Evolutionary conservation across 106 monocot species (phyloP).

Genomic region (Allium cepa): DNA sequence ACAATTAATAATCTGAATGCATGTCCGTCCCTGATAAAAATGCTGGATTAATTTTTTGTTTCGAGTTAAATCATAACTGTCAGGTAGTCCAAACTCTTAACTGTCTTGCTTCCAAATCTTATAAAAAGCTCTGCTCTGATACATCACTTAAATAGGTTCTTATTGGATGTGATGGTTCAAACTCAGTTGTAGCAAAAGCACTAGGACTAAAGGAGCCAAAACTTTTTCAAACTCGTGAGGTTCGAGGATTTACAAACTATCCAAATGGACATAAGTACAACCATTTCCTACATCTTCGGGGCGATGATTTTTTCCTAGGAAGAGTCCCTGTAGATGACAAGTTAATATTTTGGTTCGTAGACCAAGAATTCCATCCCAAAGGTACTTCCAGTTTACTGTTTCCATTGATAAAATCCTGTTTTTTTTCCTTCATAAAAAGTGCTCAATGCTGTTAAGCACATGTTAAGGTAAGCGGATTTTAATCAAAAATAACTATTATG

Average conservation of each 20-base stretch:
- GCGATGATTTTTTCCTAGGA: not conserved
- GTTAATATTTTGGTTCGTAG: constrained; percentile 18
- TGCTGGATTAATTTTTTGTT: constrained; percentile 20
- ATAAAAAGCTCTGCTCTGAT: too few species aligned
- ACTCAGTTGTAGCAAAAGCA: constrained; percentile 25
- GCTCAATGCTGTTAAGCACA: not conserved
- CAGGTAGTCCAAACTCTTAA: too few species aligned
- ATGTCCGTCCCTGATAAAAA: constrained; percentile 23
- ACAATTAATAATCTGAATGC: constrained; percentile 11
- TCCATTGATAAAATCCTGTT: not conserved
- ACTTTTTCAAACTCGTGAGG: not conserved
- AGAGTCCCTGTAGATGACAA: not conserved
- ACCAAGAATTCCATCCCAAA: not conserved
- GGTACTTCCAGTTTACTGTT: constrained; percentile 10
- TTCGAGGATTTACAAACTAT: constrained; percentile 15
- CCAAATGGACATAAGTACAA: constrained; percentile 15
- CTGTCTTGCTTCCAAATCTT: too few species aligned
- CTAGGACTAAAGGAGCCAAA: constrained; percentile 4
- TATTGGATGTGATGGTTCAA: constrained; percentile 26
- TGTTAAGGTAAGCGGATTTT: not conserved
- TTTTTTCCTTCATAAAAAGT: too few species aligned
- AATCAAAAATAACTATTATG: too few species aligned
- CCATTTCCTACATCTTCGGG: constrained; percentile 10
- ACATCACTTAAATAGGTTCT: constrained; percentile 13
- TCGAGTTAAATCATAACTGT: not conserved